Evolutionary conservation across 371 early-diverging fungal species (phyloP).

Genomic region (Amoeboaphelidium occidentale): DNA sequence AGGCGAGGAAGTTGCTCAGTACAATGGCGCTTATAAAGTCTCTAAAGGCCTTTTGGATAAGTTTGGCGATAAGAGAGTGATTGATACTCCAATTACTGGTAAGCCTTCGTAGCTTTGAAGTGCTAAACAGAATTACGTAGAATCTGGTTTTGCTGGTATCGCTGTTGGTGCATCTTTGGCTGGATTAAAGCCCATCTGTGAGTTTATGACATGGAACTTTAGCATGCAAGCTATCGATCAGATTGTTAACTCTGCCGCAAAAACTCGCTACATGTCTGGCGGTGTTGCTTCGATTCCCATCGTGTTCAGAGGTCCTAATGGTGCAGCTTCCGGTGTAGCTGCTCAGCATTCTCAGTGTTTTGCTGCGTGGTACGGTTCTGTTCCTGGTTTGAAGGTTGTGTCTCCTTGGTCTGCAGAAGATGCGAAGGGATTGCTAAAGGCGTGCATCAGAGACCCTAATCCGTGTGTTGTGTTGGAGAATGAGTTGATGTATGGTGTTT

Average conservation of each 20-base stretch:
- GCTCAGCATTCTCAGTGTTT: conserved; percentile 99
- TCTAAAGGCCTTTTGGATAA: conserved; percentile 93
- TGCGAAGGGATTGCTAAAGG: conserved; percentile 80
- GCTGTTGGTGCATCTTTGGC: conserved; percentile 90
- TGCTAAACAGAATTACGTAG: no score
- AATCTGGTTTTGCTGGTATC: conserved; percentile 96
- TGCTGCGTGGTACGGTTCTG: conserved; percentile 93
- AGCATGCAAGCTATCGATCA: conserved; percentile 99
- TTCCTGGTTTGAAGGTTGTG: conserved; percentile 97
- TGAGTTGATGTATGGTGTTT: conserved; percentile 90
- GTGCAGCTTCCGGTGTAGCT: conserved; percentile 92
- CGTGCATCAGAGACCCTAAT: conserved; percentile 95
- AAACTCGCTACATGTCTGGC: conserved; percentile 96
- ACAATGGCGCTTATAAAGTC: conserved; percentile 98
- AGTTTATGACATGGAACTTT: conserved; percentile 99
- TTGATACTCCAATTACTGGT: conserved; percentile 99
- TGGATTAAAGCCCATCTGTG: conserved; percentile 94
- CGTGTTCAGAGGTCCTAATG: conserved; percentile 99
- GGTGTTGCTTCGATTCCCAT: conserved; percentile 74
- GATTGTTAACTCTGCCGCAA: conserved; percentile 97
- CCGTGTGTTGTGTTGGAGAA: conserved; percentile 96
- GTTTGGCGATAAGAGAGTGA: conserved; percentile 86
- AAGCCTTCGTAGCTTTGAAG: no score
- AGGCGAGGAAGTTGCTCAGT: conserved; percentile 95
- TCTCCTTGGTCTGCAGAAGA: conserved; percentile 94